phyloP scores from a whole-genome alignment of 306 rosid species.

The Prosopis cineraria region DNA sequence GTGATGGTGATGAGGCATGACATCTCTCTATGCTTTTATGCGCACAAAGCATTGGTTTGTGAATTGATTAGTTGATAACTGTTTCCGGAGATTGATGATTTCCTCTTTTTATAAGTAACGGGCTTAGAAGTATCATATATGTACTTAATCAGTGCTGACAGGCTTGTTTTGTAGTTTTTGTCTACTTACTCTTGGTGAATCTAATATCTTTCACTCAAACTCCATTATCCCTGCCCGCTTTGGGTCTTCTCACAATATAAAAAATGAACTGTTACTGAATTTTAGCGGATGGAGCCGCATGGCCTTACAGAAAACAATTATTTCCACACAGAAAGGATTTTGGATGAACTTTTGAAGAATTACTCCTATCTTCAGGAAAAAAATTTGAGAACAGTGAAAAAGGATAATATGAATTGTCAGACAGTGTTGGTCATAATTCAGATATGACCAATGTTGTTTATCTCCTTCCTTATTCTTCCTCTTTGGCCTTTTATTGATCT shows the following conservation, averaged over 20 bases:
- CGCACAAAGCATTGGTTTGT: background rate
- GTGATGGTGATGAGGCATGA: slow-evolving; percentile 77
- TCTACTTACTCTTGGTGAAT: background rate
- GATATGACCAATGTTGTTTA: background rate
- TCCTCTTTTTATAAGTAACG: background rate
- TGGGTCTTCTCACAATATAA: background rate
- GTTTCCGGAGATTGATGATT: slow-evolving; percentile 10
- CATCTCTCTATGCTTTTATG: slow-evolving; percentile 6
- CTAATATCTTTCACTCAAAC: background rate
- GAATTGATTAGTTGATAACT: slow-evolving; percentile 22
- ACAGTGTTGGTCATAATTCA: background rate
- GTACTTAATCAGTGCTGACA: background rate
- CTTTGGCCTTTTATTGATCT: background rate
- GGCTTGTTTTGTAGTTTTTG: background rate
- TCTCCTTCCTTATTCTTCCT: background rate
- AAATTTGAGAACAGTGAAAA: background rate
- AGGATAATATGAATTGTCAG: background rate
- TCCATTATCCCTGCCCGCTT: background rate
- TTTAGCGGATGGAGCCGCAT: background rate
- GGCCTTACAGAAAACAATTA: background rate
- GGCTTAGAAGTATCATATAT: background rate
- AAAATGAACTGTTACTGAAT: too few species aligned
- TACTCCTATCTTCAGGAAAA: background rate
- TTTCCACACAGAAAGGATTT: background rate
- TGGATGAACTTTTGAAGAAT: background rate